Percentiles rank a stretch among this genome's conserved stretches.
Conservation (phyloP, 2,329 filamentous ascomycete species). For the Colletotrichum viniferum region DNA sequence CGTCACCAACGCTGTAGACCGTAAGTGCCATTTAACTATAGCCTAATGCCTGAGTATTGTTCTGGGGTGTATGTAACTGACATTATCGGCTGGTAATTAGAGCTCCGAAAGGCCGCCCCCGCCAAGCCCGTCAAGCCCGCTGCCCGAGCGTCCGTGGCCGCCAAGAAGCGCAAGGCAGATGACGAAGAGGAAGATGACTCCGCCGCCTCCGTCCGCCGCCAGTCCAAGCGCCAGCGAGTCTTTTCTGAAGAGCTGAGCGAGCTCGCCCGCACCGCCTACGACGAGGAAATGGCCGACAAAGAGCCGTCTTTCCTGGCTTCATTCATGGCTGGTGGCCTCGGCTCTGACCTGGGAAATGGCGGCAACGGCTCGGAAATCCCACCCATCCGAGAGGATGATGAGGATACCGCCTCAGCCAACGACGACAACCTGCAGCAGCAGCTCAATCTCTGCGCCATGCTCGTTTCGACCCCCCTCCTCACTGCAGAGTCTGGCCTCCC, state of each 20-base stretch:
- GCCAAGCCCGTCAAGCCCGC: not conserved
- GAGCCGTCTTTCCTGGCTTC: not conserved
- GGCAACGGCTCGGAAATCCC: not conserved
- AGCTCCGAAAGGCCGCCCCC: not conserved
- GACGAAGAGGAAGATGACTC: not conserved
- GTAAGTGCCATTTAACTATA: not conserved
- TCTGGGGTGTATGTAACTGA: not conserved
- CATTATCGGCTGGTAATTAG: not conserved
- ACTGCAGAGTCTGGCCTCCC: not conserved
- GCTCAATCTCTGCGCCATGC: not conserved
- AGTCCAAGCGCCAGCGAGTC: not conserved
- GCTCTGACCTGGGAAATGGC: not conserved
- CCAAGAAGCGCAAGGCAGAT: not conserved
- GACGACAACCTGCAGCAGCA: not conserved
- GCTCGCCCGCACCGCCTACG: not conserved
- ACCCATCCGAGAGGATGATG: accelerated
- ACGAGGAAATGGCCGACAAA: not conserved
- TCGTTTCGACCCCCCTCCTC: not conserved
- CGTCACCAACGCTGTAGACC: not conserved
- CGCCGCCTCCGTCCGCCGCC: not conserved
- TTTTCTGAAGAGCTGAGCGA: not conserved
- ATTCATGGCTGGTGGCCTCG: not conserved
- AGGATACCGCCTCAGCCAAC: not conserved
- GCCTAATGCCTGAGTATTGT: not conserved
- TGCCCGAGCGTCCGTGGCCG: not conserved